Evolutionary conservation across 2,329 filamentous ascomycete genomes (phyloP), one percentile per base, ranked within the genome.

Genomic region (Ophiostoma ulmi): DNA sequence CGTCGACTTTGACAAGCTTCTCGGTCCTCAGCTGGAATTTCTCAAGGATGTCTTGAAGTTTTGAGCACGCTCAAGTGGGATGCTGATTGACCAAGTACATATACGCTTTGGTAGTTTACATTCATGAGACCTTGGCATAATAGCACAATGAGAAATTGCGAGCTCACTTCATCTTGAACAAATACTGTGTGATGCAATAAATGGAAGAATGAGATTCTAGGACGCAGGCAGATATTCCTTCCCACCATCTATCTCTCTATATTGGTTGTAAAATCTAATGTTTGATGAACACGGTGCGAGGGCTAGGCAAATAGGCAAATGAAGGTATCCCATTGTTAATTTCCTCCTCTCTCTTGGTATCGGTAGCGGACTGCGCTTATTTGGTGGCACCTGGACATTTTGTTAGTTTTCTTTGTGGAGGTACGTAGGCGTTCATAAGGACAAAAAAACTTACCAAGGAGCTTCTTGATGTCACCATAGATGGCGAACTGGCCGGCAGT

Each of bases 401-500:
- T 20, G 17, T 48, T 48, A 48, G 44, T 20, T n/a, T 48, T 20
- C 0, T 48, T 48, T 7, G 17, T 48, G 17, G 20, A 20, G 5
- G 17, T 20, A 17, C 3, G 41, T 14, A 39, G 38, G 38, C 38
- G 38, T 39, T 39, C 1, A 39, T 39, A 10, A 39, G 11, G 38
- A 5, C 38, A 13, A 39, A 1, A 44, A 48, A 48, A 48, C 44
- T 48, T 48, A 48, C 44, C 44, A 48, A 48, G 44, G 44, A 48
- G 44, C 20, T 48, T 48, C 44, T 48, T 48, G 44, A 48, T 48
- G 44, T 48, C 44, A 10, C 73, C 92, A 79, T 97, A 97, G 81
- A 97, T 97, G 78, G 90, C 90, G 81, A 93, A 93, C 83, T 93
- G 91, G 80, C 88, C 87, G 75, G 87, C 87, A 74, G 88, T 90